Conservation (phyloP, 169 alveolate species). For the Plasmodium reichenowi region DNA sequence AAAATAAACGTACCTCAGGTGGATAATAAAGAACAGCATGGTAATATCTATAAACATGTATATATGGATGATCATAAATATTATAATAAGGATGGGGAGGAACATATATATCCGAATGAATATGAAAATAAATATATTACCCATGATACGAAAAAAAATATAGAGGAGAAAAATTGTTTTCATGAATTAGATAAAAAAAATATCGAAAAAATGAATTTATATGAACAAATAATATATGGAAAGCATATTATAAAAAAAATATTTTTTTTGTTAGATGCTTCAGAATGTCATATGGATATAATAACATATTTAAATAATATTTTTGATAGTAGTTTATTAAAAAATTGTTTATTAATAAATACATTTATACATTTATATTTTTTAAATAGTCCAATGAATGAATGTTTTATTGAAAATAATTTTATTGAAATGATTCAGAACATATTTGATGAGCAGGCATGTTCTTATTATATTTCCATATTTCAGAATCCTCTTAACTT, state of each 20-base stretch:
- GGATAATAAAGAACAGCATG: not conserved
- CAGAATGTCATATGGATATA: not conserved
- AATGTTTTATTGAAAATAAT: slow-evolving; percentile 3
- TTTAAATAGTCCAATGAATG: not conserved
- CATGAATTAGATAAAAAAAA: not conserved
- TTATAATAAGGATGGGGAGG: no score
- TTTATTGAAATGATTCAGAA: slow-evolving; percentile 14
- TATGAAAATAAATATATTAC: not conserved
- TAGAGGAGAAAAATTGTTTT: not conserved
- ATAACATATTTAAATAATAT: slow-evolving; percentile 1
- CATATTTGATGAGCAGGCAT: slow-evolving; percentile 27
- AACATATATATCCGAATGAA: not conserved
- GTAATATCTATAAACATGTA: no score
- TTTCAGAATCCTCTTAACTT: slow-evolving; percentile 71
- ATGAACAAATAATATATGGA: slow-evolving; percentile 35
- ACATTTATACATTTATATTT: slow-evolving; percentile 27
- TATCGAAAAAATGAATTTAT: not conserved
- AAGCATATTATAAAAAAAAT: slow-evolving; percentile 2
- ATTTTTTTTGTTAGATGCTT: slow-evolving; percentile 5
- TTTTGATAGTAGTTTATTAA: slow-evolving; percentile 10
- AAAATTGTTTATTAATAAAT: slow-evolving; percentile 16
- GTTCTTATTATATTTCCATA: slow-evolving; percentile 55
- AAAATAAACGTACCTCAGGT: not conserved
- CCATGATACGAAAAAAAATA: not conserved
- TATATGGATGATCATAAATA: no score